A percentile compares a stretch with the other conserved stretches of the same genome.
Evolutionary conservation across 2,329 filamentous ascomycete genomes (phyloP).

Genomic region (Microthyrium microscopicum): DNA sequence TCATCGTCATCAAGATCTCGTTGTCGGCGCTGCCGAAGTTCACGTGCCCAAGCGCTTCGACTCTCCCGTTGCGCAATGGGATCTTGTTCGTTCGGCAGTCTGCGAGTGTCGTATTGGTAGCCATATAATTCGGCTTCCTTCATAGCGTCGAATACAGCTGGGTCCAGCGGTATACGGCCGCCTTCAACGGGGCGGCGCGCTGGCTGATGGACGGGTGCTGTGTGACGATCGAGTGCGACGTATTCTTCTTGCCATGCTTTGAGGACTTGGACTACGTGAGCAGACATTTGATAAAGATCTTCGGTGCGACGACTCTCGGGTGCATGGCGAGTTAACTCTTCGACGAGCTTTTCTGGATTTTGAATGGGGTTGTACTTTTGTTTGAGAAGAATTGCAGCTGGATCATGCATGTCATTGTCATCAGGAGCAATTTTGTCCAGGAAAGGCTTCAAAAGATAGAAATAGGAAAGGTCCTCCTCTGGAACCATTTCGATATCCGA

Average conservation of each 20-base stretch:
- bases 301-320: slow-evolving; percentile 28
- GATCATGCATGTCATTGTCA: slow-evolving; percentile 20
- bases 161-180: slow-evolving; percentile 27
- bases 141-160: slow-evolving; percentile 38
- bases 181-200: slow-evolving; percentile 35
- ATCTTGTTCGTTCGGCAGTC: slow-evolving; percentile 34
- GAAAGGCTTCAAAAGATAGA: slow-evolving; percentile 21
- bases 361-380: slow-evolving; percentile 25
- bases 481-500: slow-evolving; percentile 14
- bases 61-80: slow-evolving; percentile 34
- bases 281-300: slow-evolving; percentile 38
- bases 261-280: slow-evolving; percentile 35
- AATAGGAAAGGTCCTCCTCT: slow-evolving; percentile 19
- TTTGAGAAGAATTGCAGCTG: slow-evolving; percentile 25
- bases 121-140: slow-evolving; percentile 45
- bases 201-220: slow-evolving; percentile 31
- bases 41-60: slow-evolving; percentile 28
- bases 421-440: slow-evolving; percentile 15
- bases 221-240: slow-evolving; percentile 34
- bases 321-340: slow-evolving; percentile 25
- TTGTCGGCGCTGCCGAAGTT: slow-evolving; percentile 27
- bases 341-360: slow-evolving; percentile 25
- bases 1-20: slow-evolving; percentile 24
- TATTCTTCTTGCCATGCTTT: slow-evolving; percentile 43
- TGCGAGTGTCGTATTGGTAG: slow-evolving; percentile 39